Conservation (phyloP, 2,329 filamentous ascomycete species). For the Hymenoscyphus repandus region DNA sequence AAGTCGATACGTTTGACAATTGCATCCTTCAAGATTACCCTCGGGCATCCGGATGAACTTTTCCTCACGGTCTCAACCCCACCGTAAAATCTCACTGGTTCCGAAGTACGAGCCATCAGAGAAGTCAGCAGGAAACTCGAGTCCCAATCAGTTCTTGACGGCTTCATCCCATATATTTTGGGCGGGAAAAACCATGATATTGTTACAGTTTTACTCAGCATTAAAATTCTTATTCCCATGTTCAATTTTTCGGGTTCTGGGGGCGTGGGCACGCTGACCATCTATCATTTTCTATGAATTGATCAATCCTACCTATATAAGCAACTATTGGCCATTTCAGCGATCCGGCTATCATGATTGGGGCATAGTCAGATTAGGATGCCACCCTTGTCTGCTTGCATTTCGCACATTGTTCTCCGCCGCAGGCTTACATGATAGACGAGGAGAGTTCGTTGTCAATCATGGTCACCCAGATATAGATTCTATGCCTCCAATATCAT, state of each 20-base stretch:
- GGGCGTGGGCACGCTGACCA: no score
- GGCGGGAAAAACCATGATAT: no score
- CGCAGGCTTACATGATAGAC: slow-evolving; percentile 9
- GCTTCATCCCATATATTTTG: not conserved
- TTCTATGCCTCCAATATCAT: not conserved
- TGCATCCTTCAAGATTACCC: slow-evolving; percentile 1
- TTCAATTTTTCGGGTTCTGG: not conserved
- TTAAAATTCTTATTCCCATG: no score
- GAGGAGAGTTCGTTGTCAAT: not conserved
- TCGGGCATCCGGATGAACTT: not conserved
- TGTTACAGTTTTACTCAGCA: no score
- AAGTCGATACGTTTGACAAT: not conserved
- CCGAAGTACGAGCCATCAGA: not conserved
- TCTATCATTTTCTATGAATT: no score
- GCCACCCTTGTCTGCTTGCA: not conserved
- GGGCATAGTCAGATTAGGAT: slow-evolving; percentile 2
- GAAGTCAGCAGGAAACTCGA: not conserved
- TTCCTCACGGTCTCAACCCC: not conserved
- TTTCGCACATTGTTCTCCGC: not conserved
- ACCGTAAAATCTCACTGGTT: slow-evolving; percentile 3
- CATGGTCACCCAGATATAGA: not conserved
- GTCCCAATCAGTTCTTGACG: not conserved
- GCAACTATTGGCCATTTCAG: not conserved
- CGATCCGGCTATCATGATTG: not conserved
- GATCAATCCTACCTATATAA: not conserved